Evolutionary conservation across 1,284 basidiomycete species (phyloP).

Genomic region (Coniferiporia weirii): DNA sequence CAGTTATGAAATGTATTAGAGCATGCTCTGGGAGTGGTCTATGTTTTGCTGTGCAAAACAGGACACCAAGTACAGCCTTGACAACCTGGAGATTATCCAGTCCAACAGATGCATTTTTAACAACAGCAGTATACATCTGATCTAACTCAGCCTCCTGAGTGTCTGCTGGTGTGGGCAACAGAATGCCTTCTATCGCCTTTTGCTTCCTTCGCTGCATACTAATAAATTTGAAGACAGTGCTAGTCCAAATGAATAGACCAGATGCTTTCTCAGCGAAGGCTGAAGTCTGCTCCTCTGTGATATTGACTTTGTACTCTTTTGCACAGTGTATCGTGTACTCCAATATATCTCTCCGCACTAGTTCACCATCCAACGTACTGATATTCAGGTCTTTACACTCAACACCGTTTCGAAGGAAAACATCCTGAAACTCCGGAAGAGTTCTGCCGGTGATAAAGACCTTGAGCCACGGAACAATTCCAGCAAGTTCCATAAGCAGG

Average conservation of each 20-base stretch:
- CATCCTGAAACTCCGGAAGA: background rate
- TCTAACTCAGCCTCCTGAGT: background rate
- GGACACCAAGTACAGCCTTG: background rate
- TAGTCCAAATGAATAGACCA: slow-evolving; percentile 28
- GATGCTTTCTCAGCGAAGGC: slow-evolving; percentile 23
- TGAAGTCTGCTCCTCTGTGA: slow-evolving; percentile 16
- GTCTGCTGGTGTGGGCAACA: background rate
- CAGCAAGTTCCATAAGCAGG: background rate
- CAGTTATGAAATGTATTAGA: background rate
- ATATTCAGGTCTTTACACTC: background rate
- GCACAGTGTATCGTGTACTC: background rate
- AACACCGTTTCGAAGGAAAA: background rate
- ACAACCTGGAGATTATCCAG: background rate
- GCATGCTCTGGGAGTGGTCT: slow-evolving; percentile 3
- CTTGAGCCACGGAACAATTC: background rate
- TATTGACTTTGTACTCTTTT: background rate
- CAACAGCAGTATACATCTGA: background rate
- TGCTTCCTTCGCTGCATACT: slow-evolving; percentile 3
- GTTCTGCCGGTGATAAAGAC: slow-evolving; percentile 8
- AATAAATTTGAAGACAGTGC: slow-evolving; percentile 26
- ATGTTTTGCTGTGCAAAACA: background rate
- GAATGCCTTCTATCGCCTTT: background rate
- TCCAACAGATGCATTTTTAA: background rate
- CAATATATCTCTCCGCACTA: background rate
- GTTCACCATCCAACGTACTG: background rate